These are phyloP conservation scores for Kalmusia sp. DNA, from an alignment of 2,329 filamentous ascomycete genomes.

Conservation along the genomic window DNA sequence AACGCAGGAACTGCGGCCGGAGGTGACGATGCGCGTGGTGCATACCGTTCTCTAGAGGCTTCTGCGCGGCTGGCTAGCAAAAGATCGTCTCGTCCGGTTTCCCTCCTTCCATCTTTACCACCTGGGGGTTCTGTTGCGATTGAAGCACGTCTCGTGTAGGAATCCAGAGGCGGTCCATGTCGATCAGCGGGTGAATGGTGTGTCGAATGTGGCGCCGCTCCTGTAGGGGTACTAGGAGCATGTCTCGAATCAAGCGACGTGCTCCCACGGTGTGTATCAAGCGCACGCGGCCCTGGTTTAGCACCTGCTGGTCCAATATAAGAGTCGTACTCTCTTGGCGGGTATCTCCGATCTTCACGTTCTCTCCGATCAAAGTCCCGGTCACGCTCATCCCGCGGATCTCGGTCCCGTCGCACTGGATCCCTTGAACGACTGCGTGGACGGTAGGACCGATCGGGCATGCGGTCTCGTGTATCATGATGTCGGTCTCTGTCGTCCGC, in stretches of 20 bases:
- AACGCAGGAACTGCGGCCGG: constrained; percentile 65
- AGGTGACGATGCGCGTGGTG: constrained; percentile 57
- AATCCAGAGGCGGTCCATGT: constrained; percentile 35
- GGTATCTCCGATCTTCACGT: constrained; percentile 52
- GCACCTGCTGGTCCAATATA: constrained; percentile 45
- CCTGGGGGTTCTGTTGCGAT: constrained; percentile 41
- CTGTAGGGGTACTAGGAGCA: constrained; percentile 41
- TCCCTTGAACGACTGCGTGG: constrained; percentile 71
- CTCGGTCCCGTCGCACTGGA: constrained; percentile 60
- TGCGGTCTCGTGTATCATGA: constrained; percentile 51
- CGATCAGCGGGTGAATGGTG: constrained; percentile 44
- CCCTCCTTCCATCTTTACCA: constrained; percentile 44
- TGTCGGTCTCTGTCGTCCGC: constrained; percentile 57
- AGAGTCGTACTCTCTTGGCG: constrained; percentile 55
- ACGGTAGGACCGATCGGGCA: constrained; percentile 58
- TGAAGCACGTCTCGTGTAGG: constrained; percentile 46
- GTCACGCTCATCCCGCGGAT: constrained; percentile 42
- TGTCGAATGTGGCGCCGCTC: constrained; percentile 39
- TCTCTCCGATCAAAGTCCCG: constrained; percentile 49
- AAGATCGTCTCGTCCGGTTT: constrained; percentile 53
- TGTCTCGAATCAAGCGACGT: constrained; percentile 38
- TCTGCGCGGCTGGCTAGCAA: constrained; percentile 55
- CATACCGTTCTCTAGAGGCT: constrained; percentile 54
- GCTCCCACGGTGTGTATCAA: constrained; percentile 41
- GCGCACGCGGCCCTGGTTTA: constrained; percentile 35